Evolutionary conservation across 2,329 filamentous ascomycete genomes (phyloP).

Genomic region (Fusarium xylarioides): DNA sequence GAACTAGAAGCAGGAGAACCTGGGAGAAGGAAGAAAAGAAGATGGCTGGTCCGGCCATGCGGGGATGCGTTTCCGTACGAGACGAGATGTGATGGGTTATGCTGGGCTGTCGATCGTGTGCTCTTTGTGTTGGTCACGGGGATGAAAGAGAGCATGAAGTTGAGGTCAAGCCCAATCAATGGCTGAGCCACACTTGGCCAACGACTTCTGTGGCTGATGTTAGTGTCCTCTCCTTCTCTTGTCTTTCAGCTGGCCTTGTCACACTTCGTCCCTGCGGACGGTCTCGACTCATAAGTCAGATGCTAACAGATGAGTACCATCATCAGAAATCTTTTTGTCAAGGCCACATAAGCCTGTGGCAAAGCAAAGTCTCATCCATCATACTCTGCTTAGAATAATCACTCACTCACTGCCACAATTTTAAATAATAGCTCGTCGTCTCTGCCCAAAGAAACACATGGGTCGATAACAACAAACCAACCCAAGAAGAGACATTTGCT

Average conservation of each 20-base stretch:
- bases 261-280: not conserved
- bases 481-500: not conserved
- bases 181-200: conserved; percentile 20
- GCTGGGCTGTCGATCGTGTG: conserved; percentile 22
- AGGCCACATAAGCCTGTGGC: conserved; percentile 28
- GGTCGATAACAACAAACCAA: conserved; percentile 3
- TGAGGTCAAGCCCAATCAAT: conserved; percentile 1
- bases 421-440: conserved; percentile 19
- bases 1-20: conserved; percentile 5
- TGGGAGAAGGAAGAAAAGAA: conserved; percentile 13
- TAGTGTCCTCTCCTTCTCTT: not conserved
- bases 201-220: conserved; percentile 13
- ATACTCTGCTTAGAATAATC: not conserved
- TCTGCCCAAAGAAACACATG: conserved; percentile 8
- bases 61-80: conserved; percentile 1
- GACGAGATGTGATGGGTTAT: conserved; percentile 5
- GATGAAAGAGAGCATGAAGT: conserved; percentile 4
- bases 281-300: conserved; percentile 7
- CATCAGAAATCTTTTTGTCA: conserved; percentile 1
- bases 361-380: not conserved
- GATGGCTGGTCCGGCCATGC: conserved; percentile 23
- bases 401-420: conserved; percentile 4
- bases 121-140: not conserved
- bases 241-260: conserved; percentile 34
- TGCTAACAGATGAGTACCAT: not conserved